phyloP scores from a whole-genome alignment of 805 yeast species.

The Barnettozyma populi region DNA sequence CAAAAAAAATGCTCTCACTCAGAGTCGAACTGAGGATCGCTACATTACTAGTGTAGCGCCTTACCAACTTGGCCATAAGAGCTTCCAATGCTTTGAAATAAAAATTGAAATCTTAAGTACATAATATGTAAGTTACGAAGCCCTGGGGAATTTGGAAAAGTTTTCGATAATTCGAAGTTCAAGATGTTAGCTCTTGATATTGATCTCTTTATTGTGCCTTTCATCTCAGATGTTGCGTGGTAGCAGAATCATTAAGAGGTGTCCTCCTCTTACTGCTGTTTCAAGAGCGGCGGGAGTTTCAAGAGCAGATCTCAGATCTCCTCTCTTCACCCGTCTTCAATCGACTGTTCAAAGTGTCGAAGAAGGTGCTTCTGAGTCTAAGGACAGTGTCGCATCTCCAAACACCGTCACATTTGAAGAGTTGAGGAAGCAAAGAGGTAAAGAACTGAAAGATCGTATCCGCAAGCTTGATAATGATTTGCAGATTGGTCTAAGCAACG shows the following conservation, averaged over 20 bases:
- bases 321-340: neutral
- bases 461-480: neutral
- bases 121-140: neutral
- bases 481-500: neutral
- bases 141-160: neutral
- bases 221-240: constrained; percentile 1
- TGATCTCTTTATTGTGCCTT: neutral
- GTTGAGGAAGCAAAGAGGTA: neutral
- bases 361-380: neutral
- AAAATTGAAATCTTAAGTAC: neutral
- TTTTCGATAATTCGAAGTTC: neutral
- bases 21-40: constrained; percentile 77
- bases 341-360: neutral
- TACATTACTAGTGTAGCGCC: constrained; percentile 83
- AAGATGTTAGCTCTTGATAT: too few species aligned
- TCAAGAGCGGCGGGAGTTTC: neutral
- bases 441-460: neutral
- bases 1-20: constrained; percentile 50
- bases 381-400: neutral
- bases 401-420: neutral
- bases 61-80: constrained; percentile 63
- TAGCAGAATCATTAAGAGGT: neutral
- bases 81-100: constrained; percentile 20
- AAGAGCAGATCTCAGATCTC: neutral
- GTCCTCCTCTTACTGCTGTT: neutral